Evolutionary conservation across 768 basidiomycete genomes (phyloP).

Genomic region (Auricularia auricula-judae): DNA sequence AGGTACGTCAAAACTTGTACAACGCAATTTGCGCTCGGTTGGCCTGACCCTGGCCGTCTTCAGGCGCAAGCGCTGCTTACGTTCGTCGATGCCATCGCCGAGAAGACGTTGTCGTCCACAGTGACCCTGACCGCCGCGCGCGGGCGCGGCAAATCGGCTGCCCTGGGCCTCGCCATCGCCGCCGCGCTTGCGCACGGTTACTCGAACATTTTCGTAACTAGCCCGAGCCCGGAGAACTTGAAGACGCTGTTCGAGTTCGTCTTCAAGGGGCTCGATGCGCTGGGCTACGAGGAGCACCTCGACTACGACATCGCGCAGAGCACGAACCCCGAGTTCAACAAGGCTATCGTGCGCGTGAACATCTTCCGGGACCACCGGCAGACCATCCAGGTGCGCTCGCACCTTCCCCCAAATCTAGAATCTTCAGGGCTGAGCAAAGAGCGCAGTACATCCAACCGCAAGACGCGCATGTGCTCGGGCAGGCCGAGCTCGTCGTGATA

Average conservation of each 20-base stretch:
- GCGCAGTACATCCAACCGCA: slow-evolving; percentile 94
- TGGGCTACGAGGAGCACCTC: slow-evolving; percentile 95
- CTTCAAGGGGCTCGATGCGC: slow-evolving; percentile 88
- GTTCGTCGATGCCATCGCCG: slow-evolving; percentile 87
- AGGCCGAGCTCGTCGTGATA: slow-evolving; percentile 94
- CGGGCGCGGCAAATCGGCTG: slow-evolving; percentile 94
- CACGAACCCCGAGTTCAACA: slow-evolving; percentile 89
- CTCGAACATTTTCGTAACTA: slow-evolving; percentile 96
- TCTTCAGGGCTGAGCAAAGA: background rate
- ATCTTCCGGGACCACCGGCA: slow-evolving; percentile 88
- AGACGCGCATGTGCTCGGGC: slow-evolving; percentile 94
- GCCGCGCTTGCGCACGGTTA: slow-evolving; percentile 90
- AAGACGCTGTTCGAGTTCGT: slow-evolving; percentile 97
- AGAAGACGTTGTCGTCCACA: slow-evolving; percentile 88
- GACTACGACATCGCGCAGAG: slow-evolving; percentile 96
- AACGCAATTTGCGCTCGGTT: background rate
- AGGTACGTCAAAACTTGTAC: slow-evolving; percentile 32
- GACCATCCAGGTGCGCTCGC: slow-evolving; percentile 71
- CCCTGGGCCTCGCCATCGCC: slow-evolving; percentile 89
- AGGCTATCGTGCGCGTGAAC: slow-evolving; percentile 92
- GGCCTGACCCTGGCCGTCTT: background rate
- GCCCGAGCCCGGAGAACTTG: slow-evolving; percentile 94
- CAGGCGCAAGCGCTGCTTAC: slow-evolving; percentile 79
- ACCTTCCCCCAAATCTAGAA: slow-evolving; percentile 9
- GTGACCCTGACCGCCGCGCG: slow-evolving; percentile 91